Evolutionary conservation across 179 eudicot genomes (phyloP).

Genomic region (Silene noctiflora): DNA sequence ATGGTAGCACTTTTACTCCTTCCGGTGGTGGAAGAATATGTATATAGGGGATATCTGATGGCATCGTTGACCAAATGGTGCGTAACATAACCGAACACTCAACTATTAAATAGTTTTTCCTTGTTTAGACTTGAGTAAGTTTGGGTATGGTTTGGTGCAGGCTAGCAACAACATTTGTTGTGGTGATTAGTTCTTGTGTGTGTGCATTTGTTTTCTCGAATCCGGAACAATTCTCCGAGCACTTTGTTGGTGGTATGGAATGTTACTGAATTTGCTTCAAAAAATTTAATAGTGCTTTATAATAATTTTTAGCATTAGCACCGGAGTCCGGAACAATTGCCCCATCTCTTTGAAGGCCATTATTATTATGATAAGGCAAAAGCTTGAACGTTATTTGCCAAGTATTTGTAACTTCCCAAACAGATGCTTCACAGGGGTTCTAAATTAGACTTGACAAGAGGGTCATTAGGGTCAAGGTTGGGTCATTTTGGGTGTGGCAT

Average conservation of each 20-base stretch:
- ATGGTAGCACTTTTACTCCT: conserved; percentile 69
- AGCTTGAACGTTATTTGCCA: not conserved
- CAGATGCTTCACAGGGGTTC: conserved; percentile 5
- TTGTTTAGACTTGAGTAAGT: not conserved
- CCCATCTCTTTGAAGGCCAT: conserved; percentile 5
- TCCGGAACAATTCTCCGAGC: too few species aligned
- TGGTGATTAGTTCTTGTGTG: not conserved
- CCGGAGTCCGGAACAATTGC: not conserved
- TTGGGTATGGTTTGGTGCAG: conserved; percentile 32
- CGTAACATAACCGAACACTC: not conserved
- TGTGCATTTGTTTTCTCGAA: not conserved
- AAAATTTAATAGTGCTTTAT: not conserved
- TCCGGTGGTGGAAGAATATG: conserved; percentile 74
- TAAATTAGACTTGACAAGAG: conserved; percentile 5
- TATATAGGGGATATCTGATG: conserved; percentile 79
- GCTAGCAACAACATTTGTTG: conserved; percentile 56
- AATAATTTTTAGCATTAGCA: conserved; percentile 6
- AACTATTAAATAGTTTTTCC: not conserved
- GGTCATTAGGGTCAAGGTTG: not conserved
- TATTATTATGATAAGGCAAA: conserved; percentile 17
- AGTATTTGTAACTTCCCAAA: conserved; percentile 2
- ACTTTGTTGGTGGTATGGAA: too few species aligned
- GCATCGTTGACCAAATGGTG: conserved; percentile 72
- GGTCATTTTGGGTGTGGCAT: too few species aligned
- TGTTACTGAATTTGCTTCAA: not conserved